Conservation (phyloP, 2,329 filamentous ascomycete species). For the Xylariales sp. region DNA sequence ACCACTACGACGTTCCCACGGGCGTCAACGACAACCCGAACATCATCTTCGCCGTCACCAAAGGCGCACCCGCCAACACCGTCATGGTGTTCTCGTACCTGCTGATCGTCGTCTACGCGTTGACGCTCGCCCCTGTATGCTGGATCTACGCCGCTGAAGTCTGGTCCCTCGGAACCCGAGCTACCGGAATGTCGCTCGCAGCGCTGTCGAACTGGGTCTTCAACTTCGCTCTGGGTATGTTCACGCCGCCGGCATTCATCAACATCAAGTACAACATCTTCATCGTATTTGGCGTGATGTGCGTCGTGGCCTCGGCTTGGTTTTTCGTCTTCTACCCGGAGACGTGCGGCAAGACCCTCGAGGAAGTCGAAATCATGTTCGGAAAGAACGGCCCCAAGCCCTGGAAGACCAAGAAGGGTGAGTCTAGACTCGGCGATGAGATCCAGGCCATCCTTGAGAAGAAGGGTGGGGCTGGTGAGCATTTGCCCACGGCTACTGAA, state of each 20-base stretch:
- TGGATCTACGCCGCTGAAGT: conserved; percentile 65
- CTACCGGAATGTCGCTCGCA: conserved; percentile 53
- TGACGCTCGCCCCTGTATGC: conserved; percentile 59
- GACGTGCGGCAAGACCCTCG: conserved; percentile 34
- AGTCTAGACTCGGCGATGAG: conserved; percentile 23
- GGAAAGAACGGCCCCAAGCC: conserved; percentile 28
- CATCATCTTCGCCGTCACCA: conserved; percentile 45
- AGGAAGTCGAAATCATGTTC: conserved; percentile 33
- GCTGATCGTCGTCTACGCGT: conserved; percentile 57
- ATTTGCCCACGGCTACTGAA: not conserved
- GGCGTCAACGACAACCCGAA: conserved; percentile 46
- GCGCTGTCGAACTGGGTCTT: conserved; percentile 51
- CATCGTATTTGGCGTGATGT: conserved; percentile 35
- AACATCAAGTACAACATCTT: conserved; percentile 53
- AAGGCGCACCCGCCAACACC: conserved; percentile 49
- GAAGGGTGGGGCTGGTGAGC: conserved; percentile 12
- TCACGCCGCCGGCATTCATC: conserved; percentile 52
- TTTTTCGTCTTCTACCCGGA: conserved; percentile 32
- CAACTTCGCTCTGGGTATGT: conserved; percentile 57
- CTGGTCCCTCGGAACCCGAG: conserved; percentile 57
- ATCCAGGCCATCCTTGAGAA: conserved; percentile 24
- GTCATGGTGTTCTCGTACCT: conserved; percentile 64
- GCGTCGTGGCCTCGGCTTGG: conserved; percentile 27
- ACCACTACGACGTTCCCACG: conserved; percentile 37
- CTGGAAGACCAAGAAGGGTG: conserved; percentile 34